Evolutionary conservation across 2,329 filamentous ascomycete genomes (phyloP).

Genomic region (Coleophoma cylindrospora): DNA sequence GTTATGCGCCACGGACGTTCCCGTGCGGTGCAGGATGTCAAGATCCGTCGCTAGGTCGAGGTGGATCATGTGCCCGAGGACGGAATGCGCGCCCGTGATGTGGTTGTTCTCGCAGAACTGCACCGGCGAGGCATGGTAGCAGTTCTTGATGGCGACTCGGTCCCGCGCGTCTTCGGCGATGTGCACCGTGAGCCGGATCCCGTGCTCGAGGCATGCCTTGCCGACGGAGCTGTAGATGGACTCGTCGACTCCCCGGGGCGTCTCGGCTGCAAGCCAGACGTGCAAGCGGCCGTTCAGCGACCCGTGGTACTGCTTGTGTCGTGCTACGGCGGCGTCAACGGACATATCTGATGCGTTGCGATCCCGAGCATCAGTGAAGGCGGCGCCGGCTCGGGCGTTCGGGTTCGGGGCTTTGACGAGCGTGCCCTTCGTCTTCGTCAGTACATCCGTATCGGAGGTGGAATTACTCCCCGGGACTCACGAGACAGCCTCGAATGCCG

Average conservation of each 20-base stretch:
- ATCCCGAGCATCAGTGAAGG: background rate
- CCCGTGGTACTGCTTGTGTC: background rate
- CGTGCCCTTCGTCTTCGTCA: background rate
- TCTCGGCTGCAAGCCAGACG: background rate
- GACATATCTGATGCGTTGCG: background rate
- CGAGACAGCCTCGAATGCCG: background rate
- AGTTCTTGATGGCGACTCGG: background rate
- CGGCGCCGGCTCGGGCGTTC: background rate
- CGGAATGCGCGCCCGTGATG: background rate
- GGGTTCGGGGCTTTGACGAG: background rate
- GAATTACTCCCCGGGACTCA: background rate
- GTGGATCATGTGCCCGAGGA: background rate
- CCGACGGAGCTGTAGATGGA: background rate
- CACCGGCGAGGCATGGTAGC: background rate
- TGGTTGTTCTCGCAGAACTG: background rate
- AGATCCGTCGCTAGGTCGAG: background rate
- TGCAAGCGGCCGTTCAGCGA: background rate
- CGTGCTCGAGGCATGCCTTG: background rate
- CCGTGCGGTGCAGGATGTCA: background rate
- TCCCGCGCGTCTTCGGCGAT: background rate
- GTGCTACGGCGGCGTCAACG: background rate
- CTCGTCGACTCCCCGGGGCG: background rate
- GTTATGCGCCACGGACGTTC: constrained; percentile 4
- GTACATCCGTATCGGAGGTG: background rate
- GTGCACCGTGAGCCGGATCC: background rate